A percentile compares a stretch with the other conserved stretches of the same genome.
Evolutionary conservation across 2,329 filamentous ascomycete species (phyloP).

Genomic region (Colletotrichum sp.): DNA sequence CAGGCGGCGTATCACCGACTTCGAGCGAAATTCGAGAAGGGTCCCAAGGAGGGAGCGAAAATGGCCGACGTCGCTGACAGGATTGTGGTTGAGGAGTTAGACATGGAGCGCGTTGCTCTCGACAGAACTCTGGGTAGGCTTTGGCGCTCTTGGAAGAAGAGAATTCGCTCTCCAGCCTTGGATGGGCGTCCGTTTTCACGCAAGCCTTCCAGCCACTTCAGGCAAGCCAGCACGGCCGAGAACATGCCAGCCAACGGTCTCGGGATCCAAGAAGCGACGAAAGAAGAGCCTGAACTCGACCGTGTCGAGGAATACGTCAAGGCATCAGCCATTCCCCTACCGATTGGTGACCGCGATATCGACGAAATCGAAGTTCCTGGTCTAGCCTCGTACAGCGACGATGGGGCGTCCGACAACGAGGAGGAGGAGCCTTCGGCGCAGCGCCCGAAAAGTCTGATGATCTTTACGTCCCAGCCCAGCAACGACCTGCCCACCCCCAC

Average conservation of each 20-base stretch:
- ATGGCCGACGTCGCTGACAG: conserved; percentile 62
- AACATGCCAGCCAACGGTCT: conserved; percentile 36
- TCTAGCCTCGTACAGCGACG: conserved; percentile 66
- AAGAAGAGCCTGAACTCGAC: not conserved
- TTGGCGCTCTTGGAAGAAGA: conserved; percentile 96
- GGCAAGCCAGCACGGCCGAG: conserved; percentile 44
- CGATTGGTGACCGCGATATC: conserved; percentile 70
- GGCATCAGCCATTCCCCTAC: conserved; percentile 71
- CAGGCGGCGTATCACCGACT: conserved; percentile 80
- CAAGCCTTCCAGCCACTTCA: conserved; percentile 44
- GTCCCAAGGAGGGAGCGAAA: conserved; percentile 57
- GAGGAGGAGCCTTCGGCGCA: conserved; percentile 32
- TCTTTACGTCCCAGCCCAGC: conserved; percentile 31
- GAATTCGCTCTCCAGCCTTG: conserved; percentile 64
- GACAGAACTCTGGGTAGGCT: conserved; percentile 87
- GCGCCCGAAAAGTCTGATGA: conserved; percentile 55
- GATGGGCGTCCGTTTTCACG: conserved; percentile 56
- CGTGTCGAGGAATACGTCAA: conserved; percentile 44
- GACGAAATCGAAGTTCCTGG: conserved; percentile 83
- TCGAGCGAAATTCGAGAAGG: conserved; percentile 62
- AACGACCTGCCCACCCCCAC: conserved; percentile 36
- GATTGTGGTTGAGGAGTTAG: conserved; percentile 84
- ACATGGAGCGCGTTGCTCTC: conserved; percentile 92
- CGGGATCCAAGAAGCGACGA: conserved; percentile 16
- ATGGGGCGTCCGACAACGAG: conserved; percentile 56